Evolutionary conservation across 202 grass and related monocot genomes (phyloP).

Genomic region (Carex arenaria): DNA sequence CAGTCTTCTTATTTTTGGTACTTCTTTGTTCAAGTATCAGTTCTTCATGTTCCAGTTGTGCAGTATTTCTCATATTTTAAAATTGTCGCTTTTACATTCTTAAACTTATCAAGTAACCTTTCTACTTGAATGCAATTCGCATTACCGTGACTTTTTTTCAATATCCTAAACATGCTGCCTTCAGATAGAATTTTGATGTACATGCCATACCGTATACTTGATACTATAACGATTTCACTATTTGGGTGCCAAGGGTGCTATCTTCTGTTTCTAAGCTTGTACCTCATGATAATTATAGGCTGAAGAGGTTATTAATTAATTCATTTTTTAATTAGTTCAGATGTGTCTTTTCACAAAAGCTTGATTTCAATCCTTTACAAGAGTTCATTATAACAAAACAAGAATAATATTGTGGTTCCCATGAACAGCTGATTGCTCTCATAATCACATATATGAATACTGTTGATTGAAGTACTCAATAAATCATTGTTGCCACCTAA

Average conservation of each 20-base stretch:
- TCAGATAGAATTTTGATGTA: not conserved
- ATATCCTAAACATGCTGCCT: too few species aligned
- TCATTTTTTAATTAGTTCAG: not conserved
- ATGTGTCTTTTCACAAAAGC: not conserved
- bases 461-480: not conserved
- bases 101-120: not conserved
- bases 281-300: not conserved
- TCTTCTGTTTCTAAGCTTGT: not conserved
- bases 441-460: not conserved
- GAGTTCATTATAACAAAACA: not conserved
- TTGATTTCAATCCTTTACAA: not conserved
- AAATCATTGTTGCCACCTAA: not conserved
- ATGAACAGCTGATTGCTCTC: not conserved
- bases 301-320: not conserved
- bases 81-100: not conserved
- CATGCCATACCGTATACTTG: not conserved
- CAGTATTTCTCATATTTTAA: not conserved
- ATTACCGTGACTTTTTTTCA: too few species aligned
- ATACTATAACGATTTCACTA: not conserved
- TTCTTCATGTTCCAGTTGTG: not conserved
- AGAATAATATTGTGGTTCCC: not conserved
- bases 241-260: not conserved
- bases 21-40: not conserved
- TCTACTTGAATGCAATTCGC: too few species aligned
- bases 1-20: not conserved